Evolutionary conservation across 2,329 filamentous ascomycete species (phyloP), one percentile per base, ranked within the genome.

Genomic region (Dryadomyces quercus-mongolicae): DNA sequence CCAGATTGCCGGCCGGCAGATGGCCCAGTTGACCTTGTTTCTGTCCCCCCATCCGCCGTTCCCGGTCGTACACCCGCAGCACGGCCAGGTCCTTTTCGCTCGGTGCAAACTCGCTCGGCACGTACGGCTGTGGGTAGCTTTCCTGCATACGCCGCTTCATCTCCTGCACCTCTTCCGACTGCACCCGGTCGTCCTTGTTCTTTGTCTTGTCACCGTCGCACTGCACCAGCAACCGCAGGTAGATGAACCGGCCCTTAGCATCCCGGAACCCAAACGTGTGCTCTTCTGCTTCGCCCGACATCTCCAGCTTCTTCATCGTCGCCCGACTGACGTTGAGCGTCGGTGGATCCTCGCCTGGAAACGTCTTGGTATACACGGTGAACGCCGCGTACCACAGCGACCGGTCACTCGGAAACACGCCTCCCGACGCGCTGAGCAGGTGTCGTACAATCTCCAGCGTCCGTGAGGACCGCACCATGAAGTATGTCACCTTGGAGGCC

Each of bases 341-440:
- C 2, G 71, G 77, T 22, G 70, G 66, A 4, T 67, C 62, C 44
- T 74, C 65, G 38, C 64, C 65, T 1, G 64, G 60, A 46, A 73
- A 74, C 8, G 64, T 63, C n/a, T 65, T 65, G 10, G 66, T 62
- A 71, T 76, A 81, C 8, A 73, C 63, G 10, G 67, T 67, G 15
- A 70, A 66, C 4, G 78, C 61, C 1, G 73, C 72, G 55, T 73
- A 71, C 66, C 74, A 78, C 5, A 81, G 63, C 3, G 74, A 67
- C 44, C 71, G 68, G 22, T 74, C 75, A 16, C 75, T 74, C 1
- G 78, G 74, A 47, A 81, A 74, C 1, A 75, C 73, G 0, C 77
- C 77, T 1, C 62, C 62, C 47, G 68, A 72, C 25, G 63, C 62
- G 44, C 67, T 62, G 13, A 76, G 63, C 10, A 76, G 64, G 55